Conservation (phyloP, 257 asterid species). For the Lantana camara region DNA sequence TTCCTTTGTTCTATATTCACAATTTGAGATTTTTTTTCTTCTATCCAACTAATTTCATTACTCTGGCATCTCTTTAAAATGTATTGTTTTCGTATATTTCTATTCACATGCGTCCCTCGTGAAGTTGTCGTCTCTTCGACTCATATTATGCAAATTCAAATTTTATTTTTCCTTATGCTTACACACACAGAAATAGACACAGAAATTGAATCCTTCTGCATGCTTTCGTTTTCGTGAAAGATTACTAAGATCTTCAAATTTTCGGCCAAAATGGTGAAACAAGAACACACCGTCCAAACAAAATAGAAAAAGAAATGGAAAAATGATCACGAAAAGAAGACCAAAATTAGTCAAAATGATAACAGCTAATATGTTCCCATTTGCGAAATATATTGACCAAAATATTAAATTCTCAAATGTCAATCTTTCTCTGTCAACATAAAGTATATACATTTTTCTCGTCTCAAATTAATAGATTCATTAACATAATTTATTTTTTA, state of each 20-base stretch:
- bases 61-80: too few species aligned
- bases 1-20: too few species aligned
- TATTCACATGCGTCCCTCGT: too few species aligned
- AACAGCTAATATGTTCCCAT: conserved; percentile 23
- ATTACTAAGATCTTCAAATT: not conserved
- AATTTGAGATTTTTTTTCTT: too few species aligned
- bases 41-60: too few species aligned
- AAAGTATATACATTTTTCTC: not conserved
- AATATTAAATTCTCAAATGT: not conserved
- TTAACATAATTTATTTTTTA: not conserved
- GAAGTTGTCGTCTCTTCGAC: too few species aligned
- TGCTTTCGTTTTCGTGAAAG: not conserved
- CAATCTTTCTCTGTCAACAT: conserved; percentile 12
- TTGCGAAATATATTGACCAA: conserved; percentile 14
- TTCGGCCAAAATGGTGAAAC: not conserved
- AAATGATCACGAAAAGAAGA: too few species aligned
- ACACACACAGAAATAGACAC: too few species aligned
- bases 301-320: not conserved
- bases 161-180: too few species aligned
- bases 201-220: too few species aligned
- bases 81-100: too few species aligned
- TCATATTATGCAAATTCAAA: too few species aligned
- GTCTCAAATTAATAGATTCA: not conserved
- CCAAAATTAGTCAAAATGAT: conserved; percentile 6
- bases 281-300: conserved; percentile 31